Conservation (phyloP, 1,139 yeast species). For the Fermentozyma sake region DNA sequence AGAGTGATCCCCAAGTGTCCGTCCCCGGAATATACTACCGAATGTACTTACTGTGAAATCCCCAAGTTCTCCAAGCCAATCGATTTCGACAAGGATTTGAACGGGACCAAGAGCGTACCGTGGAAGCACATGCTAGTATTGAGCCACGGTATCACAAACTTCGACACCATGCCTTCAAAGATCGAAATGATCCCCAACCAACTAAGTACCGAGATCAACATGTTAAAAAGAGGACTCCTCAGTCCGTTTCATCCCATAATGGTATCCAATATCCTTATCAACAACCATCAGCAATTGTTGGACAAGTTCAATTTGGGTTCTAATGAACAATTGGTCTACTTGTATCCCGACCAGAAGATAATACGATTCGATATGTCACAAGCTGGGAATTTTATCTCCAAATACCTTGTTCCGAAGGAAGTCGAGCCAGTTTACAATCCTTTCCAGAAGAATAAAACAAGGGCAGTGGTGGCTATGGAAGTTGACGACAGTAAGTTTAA, state of each 20-base stretch:
- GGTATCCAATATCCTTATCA: slow-evolving; percentile 37
- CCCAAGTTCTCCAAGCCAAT: slow-evolving; percentile 43
- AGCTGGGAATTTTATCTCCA: slow-evolving; percentile 37
- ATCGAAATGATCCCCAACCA: slow-evolving; percentile 47
- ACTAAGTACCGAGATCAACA: slow-evolving; percentile 30
- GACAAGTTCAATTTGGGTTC: slow-evolving; percentile 1
- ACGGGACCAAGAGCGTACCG: slow-evolving; percentile 45
- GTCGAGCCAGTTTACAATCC: slow-evolving; percentile 28
- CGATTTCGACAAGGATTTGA: slow-evolving; percentile 32
- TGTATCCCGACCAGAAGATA: slow-evolving; percentile 55
- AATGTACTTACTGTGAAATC: slow-evolving; percentile 53
- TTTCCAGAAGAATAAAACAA: slow-evolving; percentile 12
- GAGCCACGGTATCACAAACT: slow-evolving; percentile 29
- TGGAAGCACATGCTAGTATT: slow-evolving; percentile 56
- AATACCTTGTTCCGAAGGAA: slow-evolving; percentile 33
- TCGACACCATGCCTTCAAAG: slow-evolving; percentile 52
- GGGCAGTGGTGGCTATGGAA: not conserved
- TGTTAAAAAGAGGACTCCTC: slow-evolving; percentile 22
- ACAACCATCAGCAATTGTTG: slow-evolving; percentile 4
- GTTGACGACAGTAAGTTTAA: slow-evolving; percentile 2
- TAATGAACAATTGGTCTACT: slow-evolving; percentile 25
- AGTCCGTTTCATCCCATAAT: slow-evolving; percentile 49
- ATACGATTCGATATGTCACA: slow-evolving; percentile 30
- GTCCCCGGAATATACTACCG: slow-evolving; percentile 49
- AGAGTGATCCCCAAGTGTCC: slow-evolving; percentile 34